phyloP scores from a whole-genome alignment of 2,329 filamentous ascomycete genomes.

The Xylariaceae sp. region DNA sequence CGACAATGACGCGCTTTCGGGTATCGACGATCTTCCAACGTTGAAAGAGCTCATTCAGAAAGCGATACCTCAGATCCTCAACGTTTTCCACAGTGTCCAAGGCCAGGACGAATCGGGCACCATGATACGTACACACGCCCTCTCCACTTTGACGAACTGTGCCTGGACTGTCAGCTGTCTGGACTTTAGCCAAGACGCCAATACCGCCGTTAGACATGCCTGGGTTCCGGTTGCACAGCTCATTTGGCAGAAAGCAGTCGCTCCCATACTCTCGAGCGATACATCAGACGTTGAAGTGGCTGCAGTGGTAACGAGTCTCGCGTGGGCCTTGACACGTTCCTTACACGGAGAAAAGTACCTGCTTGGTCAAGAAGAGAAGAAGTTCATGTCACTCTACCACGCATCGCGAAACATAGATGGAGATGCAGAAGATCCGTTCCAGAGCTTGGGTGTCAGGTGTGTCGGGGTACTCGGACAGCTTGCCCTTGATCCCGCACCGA shows the following conservation, averaged over 20 bases:
- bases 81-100: conserved; percentile 39
- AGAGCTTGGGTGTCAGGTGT: conserved; percentile 61
- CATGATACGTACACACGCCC: conserved; percentile 48
- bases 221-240: conserved; percentile 52
- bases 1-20: conserved; percentile 38
- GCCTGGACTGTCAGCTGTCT: conserved; percentile 62
- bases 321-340: conserved; percentile 60
- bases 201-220: conserved; percentile 46
- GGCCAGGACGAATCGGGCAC: conserved; percentile 37
- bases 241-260: conserved; percentile 56
- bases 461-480: conserved; percentile 63
- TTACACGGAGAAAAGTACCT: conserved; percentile 48
- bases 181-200: conserved; percentile 53
- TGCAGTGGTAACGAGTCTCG: conserved; percentile 60
- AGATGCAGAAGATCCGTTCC: conserved; percentile 51
- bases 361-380: conserved; percentile 51
- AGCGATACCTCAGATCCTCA: conserved; percentile 46
- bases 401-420: conserved; percentile 45
- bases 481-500: conserved; percentile 51
- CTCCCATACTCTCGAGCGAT: conserved; percentile 55
- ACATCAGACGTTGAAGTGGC: conserved; percentile 60
- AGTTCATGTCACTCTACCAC: conserved; percentile 63
- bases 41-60: conserved; percentile 44
- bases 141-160: conserved; percentile 63
- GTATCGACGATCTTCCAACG: conserved; percentile 51